phyloP scores from a whole-genome alignment of 2,329 filamentous ascomycete genomes.

The Elsinoe arachidis region DNA sequence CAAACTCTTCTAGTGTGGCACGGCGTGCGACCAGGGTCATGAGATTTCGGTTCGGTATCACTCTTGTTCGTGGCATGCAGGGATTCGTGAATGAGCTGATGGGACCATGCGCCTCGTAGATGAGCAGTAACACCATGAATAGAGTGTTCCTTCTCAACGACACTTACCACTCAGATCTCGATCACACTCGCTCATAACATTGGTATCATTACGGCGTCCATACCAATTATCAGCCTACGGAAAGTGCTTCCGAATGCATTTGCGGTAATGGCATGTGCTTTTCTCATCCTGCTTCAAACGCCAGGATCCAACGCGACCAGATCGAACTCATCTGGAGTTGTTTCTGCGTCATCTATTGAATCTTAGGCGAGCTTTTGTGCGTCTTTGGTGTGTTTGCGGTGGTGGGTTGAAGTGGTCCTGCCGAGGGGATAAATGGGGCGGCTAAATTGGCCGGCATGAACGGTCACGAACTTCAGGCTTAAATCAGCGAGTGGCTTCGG shows the following conservation, averaged over 20 bases:
- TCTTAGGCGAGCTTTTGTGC: slow-evolving; percentile 2
- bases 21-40: neutral
- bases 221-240: no score
- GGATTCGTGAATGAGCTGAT: no score
- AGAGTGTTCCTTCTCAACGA: no score
- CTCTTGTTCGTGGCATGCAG: no score
- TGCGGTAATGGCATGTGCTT: no score
- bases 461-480: neutral
- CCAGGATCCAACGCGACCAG: neutral
- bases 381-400: neutral
- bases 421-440: slow-evolving; percentile 1
- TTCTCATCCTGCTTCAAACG: neutral
- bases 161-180: no score
- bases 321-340: neutral
- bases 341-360: slow-evolving; percentile 2
- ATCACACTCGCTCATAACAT: no score
- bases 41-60: no score
- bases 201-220: no score
- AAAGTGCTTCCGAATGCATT: no score
- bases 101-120: no score
- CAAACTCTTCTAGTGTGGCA: neutral
- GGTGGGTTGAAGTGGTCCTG: neutral
- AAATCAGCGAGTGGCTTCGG: neutral
- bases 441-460: slow-evolving; percentile 1
- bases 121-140: no score